A percentile compares a stretch with the other conserved stretches of the same genome.
phyloP scores from a whole-genome alignment of 805 yeast species.

The Barnettozyma botsteinii region DNA sequence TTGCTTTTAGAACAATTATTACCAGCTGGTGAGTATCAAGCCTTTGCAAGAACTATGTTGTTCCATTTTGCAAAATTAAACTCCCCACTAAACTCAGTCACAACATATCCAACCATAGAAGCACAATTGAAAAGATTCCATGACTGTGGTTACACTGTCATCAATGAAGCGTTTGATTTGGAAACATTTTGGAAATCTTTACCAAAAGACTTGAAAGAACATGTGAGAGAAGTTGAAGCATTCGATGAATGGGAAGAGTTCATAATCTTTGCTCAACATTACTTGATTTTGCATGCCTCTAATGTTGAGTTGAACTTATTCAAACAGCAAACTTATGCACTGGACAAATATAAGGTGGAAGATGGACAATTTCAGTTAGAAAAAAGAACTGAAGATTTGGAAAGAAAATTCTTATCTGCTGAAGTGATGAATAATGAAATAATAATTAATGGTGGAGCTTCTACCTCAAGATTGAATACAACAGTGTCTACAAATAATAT shows the following conservation, averaged over 20 bases:
- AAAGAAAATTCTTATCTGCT: slow-evolving; percentile 15
- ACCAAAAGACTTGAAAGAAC: slow-evolving; percentile 30
- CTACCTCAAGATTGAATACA: slow-evolving; percentile 24
- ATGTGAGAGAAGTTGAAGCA: slow-evolving; percentile 49
- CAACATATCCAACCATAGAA: slow-evolving; percentile 43
- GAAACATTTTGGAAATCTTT: slow-evolving; percentile 55
- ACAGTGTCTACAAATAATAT: slow-evolving; percentile 6
- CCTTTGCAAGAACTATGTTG: slow-evolving; percentile 72
- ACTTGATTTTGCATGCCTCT: slow-evolving; percentile 60
- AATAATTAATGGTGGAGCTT: slow-evolving; percentile 34
- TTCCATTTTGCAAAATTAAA: slow-evolving; percentile 59
- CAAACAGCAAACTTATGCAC: not conserved
- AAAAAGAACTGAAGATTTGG: slow-evolving; percentile 6
- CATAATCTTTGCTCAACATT: slow-evolving; percentile 68
- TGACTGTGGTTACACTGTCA: slow-evolving; percentile 36
- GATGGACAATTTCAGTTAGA: not conserved
- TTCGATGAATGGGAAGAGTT: slow-evolving; percentile 88
- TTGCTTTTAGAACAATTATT: slow-evolving; percentile 64
- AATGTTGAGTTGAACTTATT: slow-evolving; percentile 24
- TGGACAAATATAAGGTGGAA: not conserved
- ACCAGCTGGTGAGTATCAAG: slow-evolving; percentile 56
- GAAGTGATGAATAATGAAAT: slow-evolving; percentile 6
- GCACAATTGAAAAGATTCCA: slow-evolving; percentile 48
- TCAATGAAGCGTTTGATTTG: slow-evolving; percentile 49
- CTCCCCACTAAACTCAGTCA: slow-evolving; percentile 65